phyloP scores from a whole-genome alignment of 2,329 filamentous ascomycete genomes.

The Colletotrichum sp. region DNA sequence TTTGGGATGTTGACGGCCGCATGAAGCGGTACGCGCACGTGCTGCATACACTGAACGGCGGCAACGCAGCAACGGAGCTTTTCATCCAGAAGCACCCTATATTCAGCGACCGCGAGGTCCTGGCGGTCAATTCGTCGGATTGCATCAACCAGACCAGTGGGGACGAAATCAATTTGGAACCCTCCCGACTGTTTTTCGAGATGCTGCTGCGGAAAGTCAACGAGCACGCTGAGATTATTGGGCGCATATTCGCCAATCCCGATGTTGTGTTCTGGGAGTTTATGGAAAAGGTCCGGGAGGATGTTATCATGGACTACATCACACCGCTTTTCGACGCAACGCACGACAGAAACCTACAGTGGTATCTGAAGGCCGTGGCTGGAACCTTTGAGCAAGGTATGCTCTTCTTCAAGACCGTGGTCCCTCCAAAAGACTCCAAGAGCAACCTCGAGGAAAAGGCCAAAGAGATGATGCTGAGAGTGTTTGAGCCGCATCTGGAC shows the following conservation, averaged over 20 bases:
- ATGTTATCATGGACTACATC: slow-evolving; percentile 85
- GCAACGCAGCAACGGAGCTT: slow-evolving; percentile 77
- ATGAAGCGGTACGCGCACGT: slow-evolving; percentile 93
- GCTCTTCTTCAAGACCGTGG: slow-evolving; percentile 75
- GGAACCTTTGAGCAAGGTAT: slow-evolving; percentile 87
- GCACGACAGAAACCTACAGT: slow-evolving; percentile 74
- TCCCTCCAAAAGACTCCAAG: slow-evolving; percentile 67
- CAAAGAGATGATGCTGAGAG: slow-evolving; percentile 69
- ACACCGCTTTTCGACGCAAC: slow-evolving; percentile 87
- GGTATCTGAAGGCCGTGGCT: slow-evolving; percentile 86
- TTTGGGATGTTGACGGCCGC: slow-evolving; percentile 83
- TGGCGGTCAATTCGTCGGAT: slow-evolving; percentile 75
- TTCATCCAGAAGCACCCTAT: slow-evolving; percentile 91
- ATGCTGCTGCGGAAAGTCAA: slow-evolving; percentile 77
- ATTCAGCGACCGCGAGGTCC: slow-evolving; percentile 73
- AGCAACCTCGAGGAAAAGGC: slow-evolving; percentile 68
- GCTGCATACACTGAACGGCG: slow-evolving; percentile 81
- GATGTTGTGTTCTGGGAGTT: slow-evolving; percentile 78
- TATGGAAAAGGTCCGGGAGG: slow-evolving; percentile 82
- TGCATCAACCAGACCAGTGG: slow-evolving; percentile 74
- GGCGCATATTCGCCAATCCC: slow-evolving; percentile 78
- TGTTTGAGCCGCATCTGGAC: slow-evolving; percentile 94
- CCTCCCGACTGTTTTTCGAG: slow-evolving; percentile 83
- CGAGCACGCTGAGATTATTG: slow-evolving; percentile 81
- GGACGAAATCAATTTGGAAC: slow-evolving; percentile 77